Evolutionary conservation across 768 basidiomycete species (phyloP).

Genomic region (Phaeotremella fagi): DNA sequence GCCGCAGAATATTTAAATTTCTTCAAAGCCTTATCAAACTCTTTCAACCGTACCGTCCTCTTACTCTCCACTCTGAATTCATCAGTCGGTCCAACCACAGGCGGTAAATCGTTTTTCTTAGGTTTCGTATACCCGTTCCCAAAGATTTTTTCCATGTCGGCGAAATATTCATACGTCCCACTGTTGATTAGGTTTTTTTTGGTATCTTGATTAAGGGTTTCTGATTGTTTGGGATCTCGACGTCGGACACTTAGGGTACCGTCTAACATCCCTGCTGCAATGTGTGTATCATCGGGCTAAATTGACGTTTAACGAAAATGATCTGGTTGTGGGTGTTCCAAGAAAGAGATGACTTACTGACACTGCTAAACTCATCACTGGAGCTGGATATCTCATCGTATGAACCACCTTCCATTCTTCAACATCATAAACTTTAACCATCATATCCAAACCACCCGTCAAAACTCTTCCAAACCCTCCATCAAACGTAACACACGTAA

Average conservation of each 20-base stretch:
- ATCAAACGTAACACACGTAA: constrained; percentile 82
- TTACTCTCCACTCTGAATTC: constrained; percentile 74
- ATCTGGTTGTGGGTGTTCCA: not conserved
- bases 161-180: constrained; percentile 65
- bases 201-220: constrained; percentile 48
- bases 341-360: constrained; percentile 60
- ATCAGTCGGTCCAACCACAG: constrained; percentile 58
- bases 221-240: constrained; percentile 70
- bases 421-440: constrained; percentile 98
- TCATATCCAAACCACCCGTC: constrained; percentile 87
- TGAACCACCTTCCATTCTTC: constrained; percentile 88
- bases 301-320: no score
- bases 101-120: constrained; percentile 51
- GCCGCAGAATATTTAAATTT: constrained; percentile 91
- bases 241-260: constrained; percentile 95
- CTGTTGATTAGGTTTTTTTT: constrained; percentile 53
- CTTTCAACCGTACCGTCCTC: constrained; percentile 65
- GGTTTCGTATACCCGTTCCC: constrained; percentile 53
- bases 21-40: constrained; percentile 86
- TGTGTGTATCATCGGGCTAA: constrained; percentile 93
- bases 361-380: constrained; percentile 79
- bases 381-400: constrained; percentile 96
- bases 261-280: constrained; percentile 95
- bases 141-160: constrained; percentile 57
- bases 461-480: constrained; percentile 69